phyloP scores from a whole-genome alignment of 2,329 filamentous ascomycete species.

The Fusarium sacchari region DNA sequence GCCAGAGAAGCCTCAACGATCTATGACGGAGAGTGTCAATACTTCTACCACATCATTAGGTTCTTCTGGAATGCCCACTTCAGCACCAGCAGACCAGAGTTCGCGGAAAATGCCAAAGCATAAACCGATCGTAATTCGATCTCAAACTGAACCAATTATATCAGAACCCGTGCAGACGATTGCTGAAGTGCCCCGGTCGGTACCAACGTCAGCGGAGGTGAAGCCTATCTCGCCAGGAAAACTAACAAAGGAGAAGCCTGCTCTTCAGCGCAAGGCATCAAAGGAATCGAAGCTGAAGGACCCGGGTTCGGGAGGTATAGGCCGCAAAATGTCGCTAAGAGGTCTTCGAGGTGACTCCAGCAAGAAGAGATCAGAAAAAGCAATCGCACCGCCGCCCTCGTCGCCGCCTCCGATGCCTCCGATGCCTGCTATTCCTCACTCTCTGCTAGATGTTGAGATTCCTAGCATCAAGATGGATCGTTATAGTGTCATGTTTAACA shows the following conservation, averaged over 20 bases:
- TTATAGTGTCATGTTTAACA: conserved; percentile 94
- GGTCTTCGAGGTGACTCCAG: conserved; percentile 38
- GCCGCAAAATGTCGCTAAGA: conserved; percentile 42
- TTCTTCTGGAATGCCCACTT: conserved; percentile 15
- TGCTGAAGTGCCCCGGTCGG: conserved; percentile 5
- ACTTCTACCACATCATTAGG: conserved; percentile 34
- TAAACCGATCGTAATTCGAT: conserved; percentile 56
- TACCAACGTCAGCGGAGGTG: conserved; percentile 6
- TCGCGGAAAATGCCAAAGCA: conserved; percentile 46
- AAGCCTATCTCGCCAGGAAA: conserved; percentile 22
- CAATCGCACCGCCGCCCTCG: conserved; percentile 21
- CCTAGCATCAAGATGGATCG: conserved; percentile 84
- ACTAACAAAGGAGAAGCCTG: conserved; percentile 21
- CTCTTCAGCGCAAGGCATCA: conserved; percentile 19
- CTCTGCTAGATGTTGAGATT: conserved; percentile 78
- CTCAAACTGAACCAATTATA: conserved; percentile 53
- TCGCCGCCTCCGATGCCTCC: conserved; percentile 38
- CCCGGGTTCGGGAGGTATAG: conserved; percentile 34
- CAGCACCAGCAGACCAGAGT: conserved; percentile 21
- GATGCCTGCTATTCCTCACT: conserved; percentile 33
- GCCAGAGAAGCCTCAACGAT: conserved; percentile 35
- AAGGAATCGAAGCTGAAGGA: conserved; percentile 35
- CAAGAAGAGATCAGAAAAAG: conserved; percentile 34
- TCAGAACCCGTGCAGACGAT: conserved; percentile 8
- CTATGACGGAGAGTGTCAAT: conserved; percentile 40